phyloP scores from a whole-genome alignment of 2,329 filamentous ascomycete genomes.

The Endoconidiophora laricicola region DNA sequence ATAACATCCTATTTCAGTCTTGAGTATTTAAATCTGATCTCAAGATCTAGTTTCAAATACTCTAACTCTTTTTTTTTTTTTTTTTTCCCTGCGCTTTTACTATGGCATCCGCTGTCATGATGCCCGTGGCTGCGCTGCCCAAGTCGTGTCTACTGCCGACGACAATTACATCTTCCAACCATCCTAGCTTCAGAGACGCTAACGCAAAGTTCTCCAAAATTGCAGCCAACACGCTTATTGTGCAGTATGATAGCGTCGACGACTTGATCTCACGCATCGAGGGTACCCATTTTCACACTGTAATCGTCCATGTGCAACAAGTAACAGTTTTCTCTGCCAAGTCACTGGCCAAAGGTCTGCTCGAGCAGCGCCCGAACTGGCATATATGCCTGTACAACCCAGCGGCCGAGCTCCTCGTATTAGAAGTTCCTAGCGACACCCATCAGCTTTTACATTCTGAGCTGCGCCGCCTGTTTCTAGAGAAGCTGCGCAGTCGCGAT shows the following conservation, averaged over 20 bases:
- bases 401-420: constrained; percentile 4
- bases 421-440: constrained; percentile 6
- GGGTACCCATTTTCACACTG: constrained; percentile 5
- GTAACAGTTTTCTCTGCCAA: neutral
- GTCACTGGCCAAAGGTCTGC: neutral
- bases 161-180: neutral
- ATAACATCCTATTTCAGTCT: too few species aligned
- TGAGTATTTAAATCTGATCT: too few species aligned
- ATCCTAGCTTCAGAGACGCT: neutral
- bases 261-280: constrained; percentile 8
- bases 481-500: neutral
- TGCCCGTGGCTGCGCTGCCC: too few species aligned
- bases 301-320: constrained; percentile 7
- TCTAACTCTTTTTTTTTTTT: too few species aligned
- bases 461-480: neutral
- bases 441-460: constrained; percentile 1
- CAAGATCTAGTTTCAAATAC: too few species aligned
- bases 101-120: too few species aligned
- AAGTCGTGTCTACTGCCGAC: too few species aligned
- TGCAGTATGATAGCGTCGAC: constrained; percentile 9
- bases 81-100: too few species aligned
- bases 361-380: constrained; percentile 3
- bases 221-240: constrained; percentile 8
- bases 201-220: constrained; percentile 5
- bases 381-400: constrained; percentile 8